Base-by-base conservation (phyloP, 2,329 filamentous ascomycete species). In the Passalora sequoiae region DNA sequence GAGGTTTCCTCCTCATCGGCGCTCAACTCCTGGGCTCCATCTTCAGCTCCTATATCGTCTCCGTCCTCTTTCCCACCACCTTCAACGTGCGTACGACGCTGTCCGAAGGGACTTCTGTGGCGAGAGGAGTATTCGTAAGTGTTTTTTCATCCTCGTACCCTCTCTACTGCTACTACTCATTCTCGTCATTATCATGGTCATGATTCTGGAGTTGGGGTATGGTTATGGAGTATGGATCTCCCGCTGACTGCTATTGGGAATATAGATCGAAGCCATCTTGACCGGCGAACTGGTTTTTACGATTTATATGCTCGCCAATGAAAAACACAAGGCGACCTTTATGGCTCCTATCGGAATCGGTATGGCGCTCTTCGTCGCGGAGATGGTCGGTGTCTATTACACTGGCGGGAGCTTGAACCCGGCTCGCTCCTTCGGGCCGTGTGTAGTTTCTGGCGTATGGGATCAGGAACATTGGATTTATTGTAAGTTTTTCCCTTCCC, bases 301-400 rank as follows among this genome's bases (percentile, higher is more conserved):
- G 7, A 66, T 69, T 46, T 62, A 68, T 55, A 67, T 69, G 64
- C 48, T 69, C 31, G 64, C 63, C 5, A 62, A 61, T 17, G 63
- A 66, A 43, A 68, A 68, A 55, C 61, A 61, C 52, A 66, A 65
- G 44, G 67, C 63, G n/a, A 71, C 68, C 4, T 70, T 69, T 49
- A 66, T 71, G 40, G 69, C 69, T 4, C 66, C 66, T 4, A 57
- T 68, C 24, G 64, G 61, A 40, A 60, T 89, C 53, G 85, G 60
- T 22, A 45, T 62, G 15, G 60, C 69, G 29, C 62, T 73, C 0
- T 74, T 74, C 57, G 63, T 73, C 36, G 66, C 69, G 20, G 68
- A 74, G 46, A 56, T 74, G 37, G 51, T 57, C 10, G 60, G 61
- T 12, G 67, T 36, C 44, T 73, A 50, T 46, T 60, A 58, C 46